Base-by-base conservation (phyloP, 2,329 filamentous ascomycete species). In the Diaporthe citri region DNA sequence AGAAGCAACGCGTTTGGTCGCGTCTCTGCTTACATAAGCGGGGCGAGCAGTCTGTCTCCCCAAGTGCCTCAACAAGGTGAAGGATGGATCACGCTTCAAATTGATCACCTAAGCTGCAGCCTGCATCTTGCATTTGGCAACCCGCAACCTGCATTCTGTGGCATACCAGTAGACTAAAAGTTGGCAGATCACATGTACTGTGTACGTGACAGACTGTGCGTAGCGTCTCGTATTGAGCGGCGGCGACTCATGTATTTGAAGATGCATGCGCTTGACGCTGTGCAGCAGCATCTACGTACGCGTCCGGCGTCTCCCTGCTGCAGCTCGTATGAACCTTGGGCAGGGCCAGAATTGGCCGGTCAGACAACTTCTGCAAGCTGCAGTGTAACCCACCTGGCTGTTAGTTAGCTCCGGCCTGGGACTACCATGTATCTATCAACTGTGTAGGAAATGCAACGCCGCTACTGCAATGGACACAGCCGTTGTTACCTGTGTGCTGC, bases 361-460 rank as follows among this genome's bases (percentile, higher is more conserved):
- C 59, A 46, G 34, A 66, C 46, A 57, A 25, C 28, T 70, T 46
- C 69, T 75, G 69, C 75, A 75, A 43, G 34, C 69, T 76, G 75
- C 75, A 75, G 60, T 76, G 75, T 41, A 75, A 75, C 75, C 75
- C 66, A 69, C 48, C 64, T 34, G 57, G 20, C 52, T 46, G 13
- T 67, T 52, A 39, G 28, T 28, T 34, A 67, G 64, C 34, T 28
- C 62, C 43, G 28, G 43, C 28, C 12, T 9, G 46, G 62, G 46
- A 20, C 31, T 25, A 25, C 43, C 62, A 43, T 67, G 41, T 66
- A n/a, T 31, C 60, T 48, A 15, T 34, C 41, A n/a, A 3, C 4
- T 34, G 17, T 66, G 43, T 39, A 52, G 56, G 39, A 41, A 67
- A 43, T 67, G 56, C 66, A 36, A 73, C 51, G 52, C 59, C 72